Percentiles rank a stretch among this genome's conserved stretches.
phyloP scores from a whole-genome alignment of 2,329 filamentous ascomycete species.

The Claviceps spartinae region DNA sequence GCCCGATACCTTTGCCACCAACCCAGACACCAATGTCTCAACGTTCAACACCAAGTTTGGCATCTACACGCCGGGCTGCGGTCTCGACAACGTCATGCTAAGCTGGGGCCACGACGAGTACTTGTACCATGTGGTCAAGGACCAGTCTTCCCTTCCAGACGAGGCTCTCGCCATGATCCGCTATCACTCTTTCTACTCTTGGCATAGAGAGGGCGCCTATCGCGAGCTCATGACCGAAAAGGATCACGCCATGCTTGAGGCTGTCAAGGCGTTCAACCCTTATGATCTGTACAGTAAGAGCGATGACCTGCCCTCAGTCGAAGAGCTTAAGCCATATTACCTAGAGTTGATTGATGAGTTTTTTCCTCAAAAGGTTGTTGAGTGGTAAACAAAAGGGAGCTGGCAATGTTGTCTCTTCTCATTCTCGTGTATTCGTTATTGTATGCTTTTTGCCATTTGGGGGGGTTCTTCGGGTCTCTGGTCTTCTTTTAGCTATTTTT shows the following conservation, averaged over 20 bases:
- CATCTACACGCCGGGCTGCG: conserved; percentile 68
- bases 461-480: too few species aligned
- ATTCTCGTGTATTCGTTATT: not conserved
- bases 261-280: conserved; percentile 77
- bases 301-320: conserved; percentile 61
- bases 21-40: conserved; percentile 58
- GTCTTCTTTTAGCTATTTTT: not conserved
- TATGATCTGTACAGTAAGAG: conserved; percentile 91
- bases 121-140: conserved; percentile 74
- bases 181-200: conserved; percentile 88
- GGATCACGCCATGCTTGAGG: conserved; percentile 65
- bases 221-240: conserved; percentile 70
- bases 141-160: conserved; percentile 62
- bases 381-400: conserved; percentile 18
- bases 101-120: conserved; percentile 87
- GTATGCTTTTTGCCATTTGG: not conserved
- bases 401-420: not conserved
- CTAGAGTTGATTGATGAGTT: conserved; percentile 30
- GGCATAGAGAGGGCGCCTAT: conserved; percentile 76
- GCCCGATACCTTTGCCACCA: conserved; percentile 59
- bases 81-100: conserved; percentile 77
- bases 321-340: conserved; percentile 53
- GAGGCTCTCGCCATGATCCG: conserved; percentile 87
- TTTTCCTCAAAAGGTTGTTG: conserved; percentile 25
- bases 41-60: conserved; percentile 65